Conservation (phyloP, 495 filamentous ascomycete genomes). For the Parathielavia appendiculata region DNA sequence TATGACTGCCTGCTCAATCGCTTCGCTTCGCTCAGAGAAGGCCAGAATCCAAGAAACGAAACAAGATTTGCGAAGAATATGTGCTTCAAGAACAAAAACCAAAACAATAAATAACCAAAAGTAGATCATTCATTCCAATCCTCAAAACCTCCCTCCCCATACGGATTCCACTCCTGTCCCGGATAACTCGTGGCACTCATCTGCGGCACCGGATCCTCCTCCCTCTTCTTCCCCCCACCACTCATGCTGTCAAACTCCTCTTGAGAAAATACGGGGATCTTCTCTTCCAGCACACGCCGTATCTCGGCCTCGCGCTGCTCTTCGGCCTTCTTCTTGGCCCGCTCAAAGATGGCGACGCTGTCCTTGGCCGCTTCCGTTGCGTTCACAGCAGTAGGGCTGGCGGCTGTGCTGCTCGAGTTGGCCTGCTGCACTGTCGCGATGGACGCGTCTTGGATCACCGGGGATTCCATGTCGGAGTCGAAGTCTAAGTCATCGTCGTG, state of each 20-base stretch:
- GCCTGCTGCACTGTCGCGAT: slow-evolving; percentile 18
- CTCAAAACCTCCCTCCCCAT: slow-evolving; percentile 32
- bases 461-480: slow-evolving; percentile 18
- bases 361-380: slow-evolving; percentile 19
- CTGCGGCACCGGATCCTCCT: slow-evolving; percentile 48
- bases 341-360: slow-evolving; percentile 33
- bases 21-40: too few relatives aligned
- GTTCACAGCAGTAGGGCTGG: slow-evolving; percentile 4
- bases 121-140: slow-evolving; percentile 13
- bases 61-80: too few relatives aligned
- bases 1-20: too few relatives aligned
- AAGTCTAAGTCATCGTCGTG: slow-evolving; percentile 1
- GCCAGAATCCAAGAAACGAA: too few relatives aligned
- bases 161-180: slow-evolving; percentile 77
- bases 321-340: slow-evolving; percentile 29
- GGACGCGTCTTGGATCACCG: slow-evolving; percentile 16
- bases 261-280: slow-evolving; percentile 39
- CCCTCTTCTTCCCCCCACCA: slow-evolving; percentile 32
- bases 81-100: too few relatives aligned
- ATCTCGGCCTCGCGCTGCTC: slow-evolving; percentile 20
- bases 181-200: slow-evolving; percentile 80
- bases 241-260: slow-evolving; percentile 24
- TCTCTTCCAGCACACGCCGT: slow-evolving; percentile 43
- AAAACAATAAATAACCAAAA: not conserved
- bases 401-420: slow-evolving; percentile 5